Evolutionary conservation across 805 yeast genomes (phyloP), one percentile per base, ranked within the genome.

Genomic region (Saccharomycopsis vini): DNA sequence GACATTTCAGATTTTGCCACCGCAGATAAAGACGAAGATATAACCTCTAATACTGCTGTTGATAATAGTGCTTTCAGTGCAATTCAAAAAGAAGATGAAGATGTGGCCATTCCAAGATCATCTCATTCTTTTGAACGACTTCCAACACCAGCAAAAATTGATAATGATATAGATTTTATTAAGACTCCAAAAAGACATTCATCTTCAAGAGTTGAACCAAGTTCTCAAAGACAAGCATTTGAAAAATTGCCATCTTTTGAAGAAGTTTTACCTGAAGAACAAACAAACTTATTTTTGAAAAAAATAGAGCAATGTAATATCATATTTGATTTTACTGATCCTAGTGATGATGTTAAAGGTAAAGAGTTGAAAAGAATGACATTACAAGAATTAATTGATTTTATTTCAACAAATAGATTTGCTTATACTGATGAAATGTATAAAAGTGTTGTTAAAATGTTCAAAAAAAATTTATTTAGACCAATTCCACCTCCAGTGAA

Each of bases 401-500:
- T 86, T 58, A 82, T 90, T 42, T 77, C 88, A 31, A 77, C 83
- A 36, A 82, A 83, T 52, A 73, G 95, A 54, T 80, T 90, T 63
- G 75, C 82, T 22, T 86, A 83, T 60, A 83, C 96, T 16, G 95
- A 88, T 50, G 92, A 82, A 53, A 84, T 90, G 81, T 92, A 92
- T 62, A 73, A 72, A 42, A 86, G 81, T 56, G 94, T 90, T 44
- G 88, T 89, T 34, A 74, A 74, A 19, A 90, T 92, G 97, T 92
- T 89, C 63, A 81, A 78, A 56, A 75, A 73, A 47, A 92, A 92
- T 63, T 71, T 92, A 44, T 89, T 92, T 63, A 76, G 98, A 57
- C 95, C 97, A 26, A 87, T 92, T 39, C 97, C 98, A 3, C 98
- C 98, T 1, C 97, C 97, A 1, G 95, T 89, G 30, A 92, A 92